Evolutionary conservation across 139 green algal genomes (phyloP).

Genomic region (Marvania coccoides): DNA sequence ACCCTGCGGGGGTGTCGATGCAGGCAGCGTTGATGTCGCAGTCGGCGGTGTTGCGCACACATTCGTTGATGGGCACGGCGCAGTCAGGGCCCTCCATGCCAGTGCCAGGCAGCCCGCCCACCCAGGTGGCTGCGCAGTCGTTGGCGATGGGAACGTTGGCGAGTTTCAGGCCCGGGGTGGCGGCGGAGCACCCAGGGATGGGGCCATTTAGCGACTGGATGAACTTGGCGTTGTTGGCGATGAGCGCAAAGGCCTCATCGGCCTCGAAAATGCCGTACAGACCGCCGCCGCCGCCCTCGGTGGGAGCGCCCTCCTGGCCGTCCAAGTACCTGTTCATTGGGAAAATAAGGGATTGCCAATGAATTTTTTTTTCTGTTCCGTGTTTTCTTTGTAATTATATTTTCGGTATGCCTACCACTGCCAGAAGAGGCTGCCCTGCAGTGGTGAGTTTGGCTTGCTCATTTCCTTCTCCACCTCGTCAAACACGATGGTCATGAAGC

Average conservation of each 20-base stretch:
- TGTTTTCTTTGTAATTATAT: no score
- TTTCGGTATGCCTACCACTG: no score
- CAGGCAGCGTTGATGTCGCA: conserved; percentile 41
- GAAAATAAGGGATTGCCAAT: no score
- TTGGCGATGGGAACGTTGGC: not conserved
- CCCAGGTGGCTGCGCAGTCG: conserved; percentile 28
- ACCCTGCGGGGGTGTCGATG: conserved; percentile 36
- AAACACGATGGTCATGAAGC: conserved; percentile 10
- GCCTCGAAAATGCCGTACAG: conserved; percentile 37
- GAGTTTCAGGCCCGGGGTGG: not conserved
- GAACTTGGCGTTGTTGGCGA: conserved; percentile 14
- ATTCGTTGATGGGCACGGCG: conserved; percentile 50
- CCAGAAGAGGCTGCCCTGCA: conserved; percentile 49
- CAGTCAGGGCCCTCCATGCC: conserved; percentile 45
- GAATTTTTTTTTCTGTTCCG: no score
- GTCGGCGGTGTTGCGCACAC: conserved; percentile 32
- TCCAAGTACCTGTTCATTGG: no score
- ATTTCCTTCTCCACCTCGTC: conserved; percentile 4
- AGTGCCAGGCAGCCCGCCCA: conserved; percentile 31
- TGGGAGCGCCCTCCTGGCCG: conserved; percentile 30
- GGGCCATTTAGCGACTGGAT: conserved; percentile 11
- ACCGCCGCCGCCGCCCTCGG: conserved; percentile 36
- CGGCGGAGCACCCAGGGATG: not conserved
- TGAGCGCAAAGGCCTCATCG: conserved; percentile 26
- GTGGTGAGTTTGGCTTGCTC: not conserved